These are phyloP conservation scores for Silene conica DNA, from an alignment of 148 eudicot genomes.

Conservation along the genomic window DNA sequence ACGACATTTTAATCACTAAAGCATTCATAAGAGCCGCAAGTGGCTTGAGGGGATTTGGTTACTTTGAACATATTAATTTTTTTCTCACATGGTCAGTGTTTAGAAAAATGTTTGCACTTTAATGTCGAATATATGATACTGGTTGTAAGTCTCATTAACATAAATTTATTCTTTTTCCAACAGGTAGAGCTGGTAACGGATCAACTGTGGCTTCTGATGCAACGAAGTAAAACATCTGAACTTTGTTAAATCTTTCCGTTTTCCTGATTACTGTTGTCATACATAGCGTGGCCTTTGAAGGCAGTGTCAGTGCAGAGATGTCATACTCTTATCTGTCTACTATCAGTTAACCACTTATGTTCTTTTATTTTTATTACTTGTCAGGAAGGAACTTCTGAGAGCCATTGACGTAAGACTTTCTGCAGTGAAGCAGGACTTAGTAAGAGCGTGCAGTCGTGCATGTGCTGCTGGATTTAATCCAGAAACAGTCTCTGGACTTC, in stretches of 20 bases:
- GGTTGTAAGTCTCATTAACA: not conserved
- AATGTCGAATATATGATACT: not conserved
- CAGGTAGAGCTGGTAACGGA: conserved; percentile 1
- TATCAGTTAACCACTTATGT: not conserved
- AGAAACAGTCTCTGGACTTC: conserved; percentile 63
- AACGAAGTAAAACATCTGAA: not conserved
- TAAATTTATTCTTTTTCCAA: not conserved
- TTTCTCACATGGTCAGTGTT: not conserved
- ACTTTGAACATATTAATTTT: not conserved
- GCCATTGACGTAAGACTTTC: conserved; percentile 80
- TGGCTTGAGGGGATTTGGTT: too few relatives aligned
- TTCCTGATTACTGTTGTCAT: not conserved
- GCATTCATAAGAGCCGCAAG: too few relatives aligned
- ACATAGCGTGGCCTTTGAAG: not conserved
- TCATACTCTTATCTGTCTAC: not conserved
- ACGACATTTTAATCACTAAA: not conserved
- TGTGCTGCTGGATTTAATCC: conserved; percentile 78
- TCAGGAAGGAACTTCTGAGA: conserved; percentile 84
- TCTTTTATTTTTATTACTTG: not conserved
- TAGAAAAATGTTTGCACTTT: not conserved
- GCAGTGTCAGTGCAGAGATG: not conserved
- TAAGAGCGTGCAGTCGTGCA: conserved; percentile 61
- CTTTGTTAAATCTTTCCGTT: not conserved
- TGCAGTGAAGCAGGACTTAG: conserved; percentile 73
- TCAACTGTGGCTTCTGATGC: not conserved